Evolutionary conservation across 805 yeast species (phyloP), one percentile per base, ranked within the genome.

Genomic region (Pachysolen tannophilus): DNA sequence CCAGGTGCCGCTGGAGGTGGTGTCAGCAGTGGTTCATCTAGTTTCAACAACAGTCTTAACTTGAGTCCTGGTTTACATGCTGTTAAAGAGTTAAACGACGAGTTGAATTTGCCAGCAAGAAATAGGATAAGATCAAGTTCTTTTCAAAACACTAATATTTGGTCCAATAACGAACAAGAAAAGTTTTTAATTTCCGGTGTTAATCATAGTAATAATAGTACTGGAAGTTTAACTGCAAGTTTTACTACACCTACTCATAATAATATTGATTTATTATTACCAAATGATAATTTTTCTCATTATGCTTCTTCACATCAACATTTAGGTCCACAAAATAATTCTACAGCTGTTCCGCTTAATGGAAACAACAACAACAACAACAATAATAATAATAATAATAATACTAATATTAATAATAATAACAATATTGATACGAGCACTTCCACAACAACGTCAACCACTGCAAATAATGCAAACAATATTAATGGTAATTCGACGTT

Each of bases 121-220:
- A 44, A 43, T 21, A 56, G 82, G 43, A 55, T 70, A 43, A 64
- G 83, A 35, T 74, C 81, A 1, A 75, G 78, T 4, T 73, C 80
- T 2, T 55, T 75, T 28, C 60, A 64, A 28, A n/a, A n/a, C n/a
- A 60, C 70, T 43, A 72, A 80, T 26, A 75, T 77, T 35, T 77
- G 83, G 83, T 70, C 72, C 42, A 77, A 69, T 45, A n/a, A n/a
- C n/a, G n/a, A n/a, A n/a, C n/a, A n/a, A n/a, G n/a, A n/a, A n/a
- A n/a, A n/a, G n/a, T n/a, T n/a, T n/a, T n/a, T n/a, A n/a, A n/a
- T n/a, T n/a, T n/a, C n/a, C n/a, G n/a, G n/a, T n/a, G n/a, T n/a
- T n/a, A 72, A 67, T 31, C 44, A 38, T 17, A 35, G 42, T 11
- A 28, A 43, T 8, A 15, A 41, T 21, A 42, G 5, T 33, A 24